Evolutionary conservation across 2,329 filamentous ascomycete genomes (phyloP).

Genomic region (Nothophoma quercina): DNA sequence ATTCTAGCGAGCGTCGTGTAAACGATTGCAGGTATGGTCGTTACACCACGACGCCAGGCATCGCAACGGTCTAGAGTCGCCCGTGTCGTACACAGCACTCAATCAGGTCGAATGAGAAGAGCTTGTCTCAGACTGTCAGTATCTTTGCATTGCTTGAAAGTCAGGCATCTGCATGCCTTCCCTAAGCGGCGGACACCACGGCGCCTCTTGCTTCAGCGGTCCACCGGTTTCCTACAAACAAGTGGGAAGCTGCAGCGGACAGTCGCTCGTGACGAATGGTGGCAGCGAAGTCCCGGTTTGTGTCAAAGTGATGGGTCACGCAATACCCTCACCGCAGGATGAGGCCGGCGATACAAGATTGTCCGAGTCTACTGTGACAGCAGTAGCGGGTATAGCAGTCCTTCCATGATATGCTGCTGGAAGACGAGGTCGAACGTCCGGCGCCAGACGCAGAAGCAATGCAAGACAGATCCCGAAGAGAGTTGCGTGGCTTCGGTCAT

Average conservation of each 20-base stretch:
- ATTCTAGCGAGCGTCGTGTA: constrained; percentile 12
- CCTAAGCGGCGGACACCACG: constrained; percentile 10
- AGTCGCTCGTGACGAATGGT: background rate
- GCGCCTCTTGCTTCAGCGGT: constrained; percentile 4
- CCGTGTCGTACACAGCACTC: constrained; percentile 15
- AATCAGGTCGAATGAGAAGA: constrained; percentile 10
- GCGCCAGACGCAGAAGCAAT: constrained; percentile 6
- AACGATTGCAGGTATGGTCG: constrained; percentile 1
- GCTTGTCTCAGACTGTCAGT: constrained; percentile 8
- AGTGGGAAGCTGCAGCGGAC: background rate
- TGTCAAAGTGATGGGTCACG: constrained; percentile 5
- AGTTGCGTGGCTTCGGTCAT: constrained; percentile 6
- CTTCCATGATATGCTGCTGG: background rate
- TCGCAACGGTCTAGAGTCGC: constrained; percentile 23
- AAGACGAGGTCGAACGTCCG: background rate
- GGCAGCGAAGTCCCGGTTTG: constrained; percentile 5
- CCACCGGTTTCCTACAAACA: background rate
- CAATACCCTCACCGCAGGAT: constrained; percentile 3
- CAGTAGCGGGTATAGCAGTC: too few relatives aligned
- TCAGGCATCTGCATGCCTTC: constrained; percentile 21
- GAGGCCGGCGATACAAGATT: constrained; percentile 8
- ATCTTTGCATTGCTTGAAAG: constrained; percentile 12
- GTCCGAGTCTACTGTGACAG: background rate
- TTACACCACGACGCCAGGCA: constrained; percentile 8
- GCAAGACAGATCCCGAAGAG: background rate